phyloP scores from a whole-genome alignment of 2,329 filamentous ascomycete species.

The Mycosphaerelloides madeirae region DNA sequence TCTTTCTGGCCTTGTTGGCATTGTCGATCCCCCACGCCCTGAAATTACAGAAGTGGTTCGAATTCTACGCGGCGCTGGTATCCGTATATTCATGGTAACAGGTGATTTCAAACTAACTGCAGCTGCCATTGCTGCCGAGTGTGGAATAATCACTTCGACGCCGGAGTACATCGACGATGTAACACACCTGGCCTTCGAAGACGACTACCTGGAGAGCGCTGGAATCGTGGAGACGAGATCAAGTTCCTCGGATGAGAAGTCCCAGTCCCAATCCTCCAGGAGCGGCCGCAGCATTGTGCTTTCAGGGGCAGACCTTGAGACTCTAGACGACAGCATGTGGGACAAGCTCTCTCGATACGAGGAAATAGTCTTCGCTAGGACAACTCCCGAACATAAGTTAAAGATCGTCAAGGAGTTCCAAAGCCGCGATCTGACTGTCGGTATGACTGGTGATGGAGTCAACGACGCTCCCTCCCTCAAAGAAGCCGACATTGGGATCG shows the following conservation, averaged over 20 bases:
- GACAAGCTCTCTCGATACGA: slow-evolving; percentile 59
- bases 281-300: slow-evolving; percentile 53
- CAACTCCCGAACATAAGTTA: slow-evolving; percentile 73
- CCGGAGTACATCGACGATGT: slow-evolving; percentile 50
- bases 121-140: slow-evolving; percentile 65
- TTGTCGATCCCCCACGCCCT: slow-evolving; percentile 56
- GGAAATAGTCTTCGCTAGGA: slow-evolving; percentile 72
- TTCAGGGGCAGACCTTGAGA: slow-evolving; percentile 61
- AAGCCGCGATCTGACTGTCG: slow-evolving; percentile 53
- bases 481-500: slow-evolving; percentile 57
- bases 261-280: not conserved
- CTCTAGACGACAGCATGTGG: slow-evolving; percentile 66
- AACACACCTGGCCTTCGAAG: slow-evolving; percentile 43
- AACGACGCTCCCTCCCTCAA: slow-evolving; percentile 52
- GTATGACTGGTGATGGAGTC: slow-evolving; percentile 49
- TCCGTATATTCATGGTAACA: slow-evolving; percentile 78
- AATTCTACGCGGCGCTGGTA: slow-evolving; percentile 64
- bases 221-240: slow-evolving; percentile 20
- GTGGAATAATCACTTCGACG: slow-evolving; percentile 61
- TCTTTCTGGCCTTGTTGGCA: slow-evolving; percentile 54
- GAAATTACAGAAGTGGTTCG: slow-evolving; percentile 56
- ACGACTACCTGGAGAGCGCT: slow-evolving; percentile 27
- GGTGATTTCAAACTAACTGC: slow-evolving; percentile 74
- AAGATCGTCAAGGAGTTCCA: slow-evolving; percentile 75
- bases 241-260: slow-evolving; percentile 4